phyloP scores from a whole-genome alignment of 352 stramenopile genomes.

The Aphanomyces euteiches region DNA sequence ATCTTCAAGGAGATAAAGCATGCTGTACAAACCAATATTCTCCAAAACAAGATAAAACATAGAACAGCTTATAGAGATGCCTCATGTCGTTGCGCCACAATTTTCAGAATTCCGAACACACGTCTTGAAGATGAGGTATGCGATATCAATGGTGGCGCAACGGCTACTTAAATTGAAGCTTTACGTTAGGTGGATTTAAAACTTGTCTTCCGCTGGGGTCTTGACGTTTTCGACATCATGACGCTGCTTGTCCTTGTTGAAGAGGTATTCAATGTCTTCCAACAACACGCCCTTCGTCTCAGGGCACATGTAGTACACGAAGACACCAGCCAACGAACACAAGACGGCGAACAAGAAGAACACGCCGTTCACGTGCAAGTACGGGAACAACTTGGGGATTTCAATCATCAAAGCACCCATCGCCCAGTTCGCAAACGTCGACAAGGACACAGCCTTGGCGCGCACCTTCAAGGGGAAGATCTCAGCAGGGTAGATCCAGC shows the following conservation, averaged over 20 bases:
- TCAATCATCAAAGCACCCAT: constrained; percentile 40
- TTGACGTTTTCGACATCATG: too few species aligned
- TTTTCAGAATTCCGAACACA: too few species aligned
- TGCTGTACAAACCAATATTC: too few species aligned
- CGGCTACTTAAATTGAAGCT: too few species aligned
- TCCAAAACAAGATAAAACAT: not conserved
- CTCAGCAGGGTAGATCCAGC: constrained; percentile 59
- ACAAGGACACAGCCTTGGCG: constrained; percentile 44
- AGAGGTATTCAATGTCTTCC: constrained; percentile 56
- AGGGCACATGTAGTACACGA: constrained; percentile 48
- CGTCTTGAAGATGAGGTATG: too few species aligned
- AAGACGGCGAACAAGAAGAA: constrained; percentile 53
- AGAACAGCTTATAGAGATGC: too few species aligned
- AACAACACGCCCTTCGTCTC: constrained; percentile 52
- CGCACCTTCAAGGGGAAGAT: constrained; percentile 54
- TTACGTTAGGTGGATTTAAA: too few species aligned
- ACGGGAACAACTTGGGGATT: constrained; percentile 47
- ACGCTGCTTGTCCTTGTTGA: constrained; percentile 26
- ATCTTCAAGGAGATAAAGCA: too few species aligned
- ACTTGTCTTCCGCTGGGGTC: too few species aligned
- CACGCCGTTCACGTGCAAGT: constrained; percentile 44
- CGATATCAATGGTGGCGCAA: too few species aligned
- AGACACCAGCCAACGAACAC: constrained; percentile 40
- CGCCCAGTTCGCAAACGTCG: constrained; percentile 42
- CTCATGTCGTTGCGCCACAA: too few species aligned